Percentiles rank a stretch among this genome's conserved stretches.
Evolutionary conservation across 305 asterid species (phyloP).

Genomic region (Monarda citriodora): DNA sequence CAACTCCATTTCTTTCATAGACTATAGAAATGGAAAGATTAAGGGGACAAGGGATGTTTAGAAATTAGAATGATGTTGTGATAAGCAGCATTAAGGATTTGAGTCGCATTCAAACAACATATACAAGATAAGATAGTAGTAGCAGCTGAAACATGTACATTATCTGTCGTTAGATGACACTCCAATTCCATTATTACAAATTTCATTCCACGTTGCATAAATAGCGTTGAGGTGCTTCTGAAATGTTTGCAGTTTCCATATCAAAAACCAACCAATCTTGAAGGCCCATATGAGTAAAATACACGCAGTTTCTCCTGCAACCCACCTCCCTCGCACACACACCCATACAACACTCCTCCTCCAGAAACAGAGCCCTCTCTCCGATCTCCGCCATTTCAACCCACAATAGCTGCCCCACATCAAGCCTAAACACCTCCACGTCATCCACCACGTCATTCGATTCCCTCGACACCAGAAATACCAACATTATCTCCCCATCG

Average conservation of each 20-base stretch:
- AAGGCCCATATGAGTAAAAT: constrained; percentile 27
- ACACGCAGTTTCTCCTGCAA: constrained; percentile 35
- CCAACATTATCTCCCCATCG: constrained; percentile 44
- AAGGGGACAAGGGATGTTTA: no score
- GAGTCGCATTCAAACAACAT: no score
- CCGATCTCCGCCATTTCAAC: constrained; percentile 33
- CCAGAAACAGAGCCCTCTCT: constrained; percentile 34
- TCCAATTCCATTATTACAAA: neutral
- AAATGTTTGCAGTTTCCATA: neutral
- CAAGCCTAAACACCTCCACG: constrained; percentile 43
- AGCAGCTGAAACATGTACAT: no score
- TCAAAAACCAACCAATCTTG: constrained; percentile 30
- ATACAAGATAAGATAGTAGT: no score
- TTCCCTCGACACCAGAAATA: constrained; percentile 37
- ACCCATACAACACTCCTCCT: constrained; percentile 34
- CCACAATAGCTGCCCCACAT: constrained; percentile 30
- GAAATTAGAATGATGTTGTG: no score
- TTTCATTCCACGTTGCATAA: neutral
- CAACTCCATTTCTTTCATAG: no score
- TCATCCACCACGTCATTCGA: constrained; percentile 31
- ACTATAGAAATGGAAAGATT: no score
- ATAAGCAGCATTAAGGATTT: no score
- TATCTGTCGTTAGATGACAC: no score
- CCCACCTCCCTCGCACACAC: constrained; percentile 29
- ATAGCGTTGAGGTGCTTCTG: neutral